These are phyloP conservation scores for Linderniella brevidens DNA, from an alignment of 257 asterid species.

Conservation along the genomic window DNA sequence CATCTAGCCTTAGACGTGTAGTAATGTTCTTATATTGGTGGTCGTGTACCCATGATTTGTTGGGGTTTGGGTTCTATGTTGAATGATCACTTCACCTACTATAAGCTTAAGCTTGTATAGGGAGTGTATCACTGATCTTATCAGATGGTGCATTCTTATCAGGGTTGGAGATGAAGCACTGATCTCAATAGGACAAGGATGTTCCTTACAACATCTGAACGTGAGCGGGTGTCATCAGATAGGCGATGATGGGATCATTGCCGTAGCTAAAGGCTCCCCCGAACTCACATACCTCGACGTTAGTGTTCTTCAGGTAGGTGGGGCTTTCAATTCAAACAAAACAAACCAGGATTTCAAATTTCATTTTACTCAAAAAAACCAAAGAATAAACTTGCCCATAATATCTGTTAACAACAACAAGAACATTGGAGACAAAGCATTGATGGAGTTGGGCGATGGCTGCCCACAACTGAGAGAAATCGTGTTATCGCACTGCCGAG, in stretches of 20 bases:
- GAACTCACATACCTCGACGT: conserved; percentile 63
- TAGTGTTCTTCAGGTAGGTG: conserved; percentile 93
- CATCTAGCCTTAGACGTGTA: no score
- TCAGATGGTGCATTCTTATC: conserved; percentile 11
- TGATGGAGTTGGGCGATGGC: conserved; percentile 58
- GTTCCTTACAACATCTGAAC: conserved; percentile 54
- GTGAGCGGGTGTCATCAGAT: conserved; percentile 84
- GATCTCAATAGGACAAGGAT: conserved; percentile 66
- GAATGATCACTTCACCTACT: no score
- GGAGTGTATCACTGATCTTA: not conserved
- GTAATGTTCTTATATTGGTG: no score
- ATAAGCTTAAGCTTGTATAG: no score
- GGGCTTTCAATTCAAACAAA: not conserved
- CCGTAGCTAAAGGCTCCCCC: conserved; percentile 80
- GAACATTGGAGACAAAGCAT: conserved; percentile 60
- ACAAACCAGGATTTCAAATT: not conserved
- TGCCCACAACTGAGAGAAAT: conserved; percentile 65
- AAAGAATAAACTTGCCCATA: no score
- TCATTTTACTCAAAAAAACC: not conserved
- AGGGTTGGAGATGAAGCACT: conserved; percentile 80
- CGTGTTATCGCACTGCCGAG: conserved; percentile 78
- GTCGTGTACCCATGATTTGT: no score
- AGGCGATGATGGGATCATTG: conserved; percentile 72
- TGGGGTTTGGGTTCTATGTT: no score
- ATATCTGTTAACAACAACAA: conserved; percentile 3